These are phyloP conservation scores for Sutorius eximius DNA, from an alignment of 1,284 basidiomycete genomes.

Conservation along the genomic window DNA sequence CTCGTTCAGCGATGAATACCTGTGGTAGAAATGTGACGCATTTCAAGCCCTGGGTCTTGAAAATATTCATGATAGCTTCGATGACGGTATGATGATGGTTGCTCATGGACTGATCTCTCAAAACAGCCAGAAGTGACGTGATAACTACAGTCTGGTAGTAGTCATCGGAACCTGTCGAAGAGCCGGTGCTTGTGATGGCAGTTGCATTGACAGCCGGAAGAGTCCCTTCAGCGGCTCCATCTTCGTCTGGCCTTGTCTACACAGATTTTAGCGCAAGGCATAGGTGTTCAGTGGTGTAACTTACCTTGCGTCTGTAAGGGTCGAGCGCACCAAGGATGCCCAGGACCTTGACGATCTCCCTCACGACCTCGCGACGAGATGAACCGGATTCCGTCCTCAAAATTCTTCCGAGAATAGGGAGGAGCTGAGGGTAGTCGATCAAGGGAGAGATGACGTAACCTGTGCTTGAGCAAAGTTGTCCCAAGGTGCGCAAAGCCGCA, in stretches of 20 bases:
- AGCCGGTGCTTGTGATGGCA: slow-evolving; percentile 46
- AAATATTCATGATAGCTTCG: slow-evolving; percentile 99
- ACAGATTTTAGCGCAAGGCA: slow-evolving; percentile 9
- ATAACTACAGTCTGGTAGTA: slow-evolving; percentile 98
- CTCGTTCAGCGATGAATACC: slow-evolving; percentile 44
- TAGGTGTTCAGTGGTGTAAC: slow-evolving; percentile 9
- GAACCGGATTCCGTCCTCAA: slow-evolving; percentile 81
- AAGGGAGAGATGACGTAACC: slow-evolving; percentile 94
- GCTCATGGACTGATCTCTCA: slow-evolving; percentile 86
- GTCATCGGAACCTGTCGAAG: slow-evolving; percentile 73
- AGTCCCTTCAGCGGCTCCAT: slow-evolving; percentile 68
- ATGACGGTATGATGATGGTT: slow-evolving; percentile 92
- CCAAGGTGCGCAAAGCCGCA: slow-evolving; percentile 91
- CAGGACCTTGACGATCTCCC: slow-evolving; percentile 92
- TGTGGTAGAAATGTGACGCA: slow-evolving; percentile 96
- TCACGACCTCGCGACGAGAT: slow-evolving; percentile 86
- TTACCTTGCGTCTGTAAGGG: slow-evolving; percentile 91
- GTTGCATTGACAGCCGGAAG: slow-evolving; percentile 62
- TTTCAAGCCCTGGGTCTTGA: slow-evolving; percentile 96
- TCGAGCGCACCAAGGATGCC: slow-evolving; percentile 98
- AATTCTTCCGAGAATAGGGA: slow-evolving; percentile 87
- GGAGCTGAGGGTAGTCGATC: slow-evolving; percentile 86
- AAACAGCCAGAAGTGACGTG: slow-evolving; percentile 82
- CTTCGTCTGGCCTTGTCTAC: slow-evolving; percentile 76
- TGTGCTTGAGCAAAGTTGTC: slow-evolving; percentile 94